Base-by-base conservation (phyloP, 352 stramenopile genomes). In the Globisporangium echinulatum region DNA sequence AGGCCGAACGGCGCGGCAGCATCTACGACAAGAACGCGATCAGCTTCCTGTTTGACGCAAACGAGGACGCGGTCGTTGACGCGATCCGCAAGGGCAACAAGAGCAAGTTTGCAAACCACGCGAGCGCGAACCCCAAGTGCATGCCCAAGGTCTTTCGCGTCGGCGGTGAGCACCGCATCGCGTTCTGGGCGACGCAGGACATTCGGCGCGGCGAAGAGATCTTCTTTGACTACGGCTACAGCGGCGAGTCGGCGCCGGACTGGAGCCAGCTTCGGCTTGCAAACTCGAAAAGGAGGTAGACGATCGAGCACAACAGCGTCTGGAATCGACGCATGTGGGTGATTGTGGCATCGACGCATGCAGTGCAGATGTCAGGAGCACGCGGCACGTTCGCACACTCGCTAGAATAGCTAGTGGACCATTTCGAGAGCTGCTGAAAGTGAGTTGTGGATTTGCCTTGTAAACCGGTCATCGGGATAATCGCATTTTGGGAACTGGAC, bases 61-160 rank as follows among this genome's bases (percentile, higher is more conserved):
- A 92, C 59, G 82, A 88, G 10, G 92, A 98, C 57, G 77, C 77
- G 11, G 79, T 92, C 39, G 71, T 98, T 37, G 94, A 98, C 71
- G 91, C 92, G 6, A 87, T 91, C 48, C 80, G 85, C 49, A 93
- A 92, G 54, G 94, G 95, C 25, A 98, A 98, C 78, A 97, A 98
- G 74, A 92, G 86, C 54, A 87, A 91, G 53, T 98, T 95, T 59
- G 77, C 80, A 0, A 96, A 97, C 62, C 90, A 98, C 64, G 75
- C 64, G 15, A 64, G 54, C 25, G 67, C 68, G 36, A 54, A 74
- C 25, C 82, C 85, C 4, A 97, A 97, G 58, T 94, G 85, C 61
- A 76, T 81, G 52, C 72, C 88, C 1, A 90, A 88, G 62, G 80
- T 94, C 48, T 56, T 96, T 51, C 72, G 75, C 38, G 85, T 97